Evolutionary conservation across 31 red algal genomes (phyloP).

Genomic region (Bonnemaisonia californica): DNA sequence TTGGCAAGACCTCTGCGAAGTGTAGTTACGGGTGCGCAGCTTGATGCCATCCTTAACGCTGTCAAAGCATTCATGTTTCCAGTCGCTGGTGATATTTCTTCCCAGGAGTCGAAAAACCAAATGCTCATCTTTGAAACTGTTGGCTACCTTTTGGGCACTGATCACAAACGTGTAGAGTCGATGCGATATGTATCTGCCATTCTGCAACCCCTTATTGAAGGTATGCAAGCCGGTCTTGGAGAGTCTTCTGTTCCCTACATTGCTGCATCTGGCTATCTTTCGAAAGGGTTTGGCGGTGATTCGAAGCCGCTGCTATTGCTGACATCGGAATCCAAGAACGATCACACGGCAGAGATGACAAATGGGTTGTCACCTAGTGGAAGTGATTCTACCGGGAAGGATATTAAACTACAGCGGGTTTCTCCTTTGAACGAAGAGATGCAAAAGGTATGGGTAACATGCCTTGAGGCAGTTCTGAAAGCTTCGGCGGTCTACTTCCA

Average conservation of each 20-base stretch:
- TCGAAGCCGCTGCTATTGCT: slow-evolving; percentile 47
- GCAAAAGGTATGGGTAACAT: slow-evolving; percentile 54
- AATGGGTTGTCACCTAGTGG: slow-evolving; percentile 5
- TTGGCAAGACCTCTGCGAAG: slow-evolving; percentile 58
- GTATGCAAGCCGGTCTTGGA: slow-evolving; percentile 19
- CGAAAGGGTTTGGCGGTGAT: slow-evolving; percentile 87
- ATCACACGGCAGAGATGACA: slow-evolving; percentile 5
- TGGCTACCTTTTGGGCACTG: slow-evolving; percentile 73
- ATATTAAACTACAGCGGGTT: slow-evolving; percentile 39
- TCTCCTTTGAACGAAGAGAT: slow-evolving; percentile 45
- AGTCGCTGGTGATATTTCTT: slow-evolving; percentile 23
- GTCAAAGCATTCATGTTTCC: slow-evolving; percentile 56
- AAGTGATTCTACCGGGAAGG: slow-evolving; percentile 5
- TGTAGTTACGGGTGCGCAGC: slow-evolving; percentile 30
- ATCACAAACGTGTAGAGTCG: slow-evolving; percentile 44
- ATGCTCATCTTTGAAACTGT: slow-evolving; percentile 76
- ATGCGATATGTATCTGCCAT: slow-evolving; percentile 54
- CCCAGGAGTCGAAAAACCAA: slow-evolving; percentile 46
- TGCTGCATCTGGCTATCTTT: slow-evolving; percentile 59
- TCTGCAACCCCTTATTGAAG: slow-evolving; percentile 60
- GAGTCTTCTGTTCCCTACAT: slow-evolving; percentile 41
- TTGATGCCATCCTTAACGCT: slow-evolving; percentile 59
- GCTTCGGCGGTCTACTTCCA: slow-evolving; percentile 11
- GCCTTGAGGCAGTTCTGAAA: slow-evolving; percentile 62
- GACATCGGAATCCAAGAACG: slow-evolving; percentile 5